Base-by-base conservation (phyloP, 805 yeast species). In the Cyberlindnera misumaiensis region DNA sequence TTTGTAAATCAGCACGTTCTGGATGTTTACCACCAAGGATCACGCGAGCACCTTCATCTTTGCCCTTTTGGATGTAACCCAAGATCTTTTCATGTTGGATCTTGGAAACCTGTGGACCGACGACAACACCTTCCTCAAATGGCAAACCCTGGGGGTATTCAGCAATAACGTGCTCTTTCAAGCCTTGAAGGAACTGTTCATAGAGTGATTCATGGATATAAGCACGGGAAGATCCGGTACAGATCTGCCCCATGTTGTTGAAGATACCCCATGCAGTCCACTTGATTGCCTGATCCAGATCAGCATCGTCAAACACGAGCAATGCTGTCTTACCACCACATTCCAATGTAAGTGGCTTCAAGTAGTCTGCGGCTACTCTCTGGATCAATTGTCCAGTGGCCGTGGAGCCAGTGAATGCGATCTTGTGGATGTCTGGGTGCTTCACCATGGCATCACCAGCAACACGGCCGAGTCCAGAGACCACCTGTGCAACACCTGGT, bases 181-280 rank as follows among this genome's bases (percentile, higher is more conserved):
- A 65, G 35, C 59, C 63, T 31, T 58, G 55, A 28, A 74, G 55
- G 47, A 73, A 67, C 51, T 69, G 62, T 42, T 75, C 78, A 57
- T 75, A 73, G 42, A 73, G 56, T 12, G 66, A 67, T 43, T 73
- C 77, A 50, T 76, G 80, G 42, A 76, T 64, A 48, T 73, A 74
- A 34, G 75, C 62, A 60, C 81, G 68, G 16, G 80, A 74, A 41
- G 80, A 77, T 39, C 81, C 80, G 35, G 80, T 72, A 59, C 83
- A 76, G 45, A 76, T 77, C 60, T 76, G 80, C 46, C 83, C 83
- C 52, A 75, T 67, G 61, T 76, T 76, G 61, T 63, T 68, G 63
- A 75, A 75, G 45, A 75, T 73, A 52, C 80, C 80, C 43, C 65
- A 52, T 34, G 67, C 71, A 4, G 72, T 71, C 73, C 77, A 73